Conservation (phyloP, 208 protist species). For the Phytomonas serpens region DNA sequence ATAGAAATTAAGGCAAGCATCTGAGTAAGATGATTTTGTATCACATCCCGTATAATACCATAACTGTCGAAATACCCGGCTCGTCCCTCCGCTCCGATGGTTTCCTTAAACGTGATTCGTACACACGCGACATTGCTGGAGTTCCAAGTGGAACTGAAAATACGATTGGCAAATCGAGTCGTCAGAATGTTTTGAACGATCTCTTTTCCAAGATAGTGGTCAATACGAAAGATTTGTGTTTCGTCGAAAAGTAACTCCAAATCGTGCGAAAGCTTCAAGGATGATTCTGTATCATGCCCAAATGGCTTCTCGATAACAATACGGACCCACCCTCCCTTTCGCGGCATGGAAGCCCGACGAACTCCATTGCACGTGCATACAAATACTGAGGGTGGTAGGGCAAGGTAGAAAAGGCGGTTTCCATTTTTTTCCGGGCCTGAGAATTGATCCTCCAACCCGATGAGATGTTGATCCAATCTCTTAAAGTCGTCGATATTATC, state of each 20-base stretch:
- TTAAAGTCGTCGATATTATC: slow-evolving; percentile 67
- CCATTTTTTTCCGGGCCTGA: slow-evolving; percentile 23
- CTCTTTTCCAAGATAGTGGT: slow-evolving; percentile 94
- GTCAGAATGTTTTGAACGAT: slow-evolving; percentile 93
- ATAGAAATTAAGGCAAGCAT: slow-evolving; percentile 90
- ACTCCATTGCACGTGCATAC: slow-evolving; percentile 49
- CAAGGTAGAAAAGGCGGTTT: slow-evolving; percentile 90
- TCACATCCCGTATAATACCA: slow-evolving; percentile 92
- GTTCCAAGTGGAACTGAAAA: slow-evolving; percentile 90
- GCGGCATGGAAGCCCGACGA: slow-evolving; percentile 43
- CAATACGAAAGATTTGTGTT: slow-evolving; percentile 89
- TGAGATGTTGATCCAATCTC: slow-evolving; percentile 41
- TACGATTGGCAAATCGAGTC: slow-evolving; percentile 89
- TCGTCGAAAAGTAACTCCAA: slow-evolving; percentile 81
- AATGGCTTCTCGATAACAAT: slow-evolving; percentile 94
- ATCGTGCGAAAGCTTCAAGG: slow-evolving; percentile 54
- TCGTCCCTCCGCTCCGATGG: slow-evolving; percentile 87
- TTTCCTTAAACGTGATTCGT: slow-evolving; percentile 92
- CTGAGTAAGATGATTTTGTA: slow-evolving; percentile 93
- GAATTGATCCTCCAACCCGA: slow-evolving; percentile 31
- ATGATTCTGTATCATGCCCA: slow-evolving; percentile 76
- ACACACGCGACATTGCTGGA: slow-evolving; percentile 78
- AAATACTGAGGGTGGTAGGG: slow-evolving; percentile 83
- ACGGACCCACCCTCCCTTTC: slow-evolving; percentile 47
- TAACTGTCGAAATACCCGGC: slow-evolving; percentile 92